phyloP scores from a whole-genome alignment of 805 yeast species.

The Lipomyces starkeyi region DNA sequence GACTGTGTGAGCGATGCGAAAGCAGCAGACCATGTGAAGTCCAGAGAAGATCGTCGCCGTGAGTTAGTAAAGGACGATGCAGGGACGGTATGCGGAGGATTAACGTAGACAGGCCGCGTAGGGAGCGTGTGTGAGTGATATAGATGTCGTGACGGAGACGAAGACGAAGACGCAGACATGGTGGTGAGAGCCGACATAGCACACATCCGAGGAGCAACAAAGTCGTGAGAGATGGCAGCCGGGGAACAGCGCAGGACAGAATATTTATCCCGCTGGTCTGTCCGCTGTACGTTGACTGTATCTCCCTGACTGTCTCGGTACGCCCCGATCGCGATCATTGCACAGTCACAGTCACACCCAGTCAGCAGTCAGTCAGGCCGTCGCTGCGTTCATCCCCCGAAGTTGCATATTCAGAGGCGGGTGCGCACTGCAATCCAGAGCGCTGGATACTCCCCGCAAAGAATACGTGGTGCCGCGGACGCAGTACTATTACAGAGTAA shows the following conservation, averaged over 20 bases:
- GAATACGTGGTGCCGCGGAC: background rate
- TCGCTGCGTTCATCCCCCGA: background rate
- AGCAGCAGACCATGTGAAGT: conserved; percentile 33
- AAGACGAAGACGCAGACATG: background rate
- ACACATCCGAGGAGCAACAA: background rate
- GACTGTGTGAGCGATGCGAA: conserved; percentile 18
- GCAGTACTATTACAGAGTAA: background rate
- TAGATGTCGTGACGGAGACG: background rate
- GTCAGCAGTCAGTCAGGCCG: background rate
- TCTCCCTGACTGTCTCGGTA: background rate
- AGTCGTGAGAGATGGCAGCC: background rate
- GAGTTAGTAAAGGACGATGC: background rate
- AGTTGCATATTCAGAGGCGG: background rate
- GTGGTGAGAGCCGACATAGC: background rate
- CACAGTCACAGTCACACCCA: background rate
- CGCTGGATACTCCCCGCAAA: background rate
- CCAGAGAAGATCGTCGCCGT: conserved; percentile 24
- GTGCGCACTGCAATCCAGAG: conserved; percentile 3
- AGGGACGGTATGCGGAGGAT: background rate
- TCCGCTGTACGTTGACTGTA: background rate
- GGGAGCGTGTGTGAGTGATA: background rate
- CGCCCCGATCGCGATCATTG: background rate
- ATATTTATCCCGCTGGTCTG: background rate
- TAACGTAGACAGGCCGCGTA: background rate
- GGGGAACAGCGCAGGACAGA: background rate